Conservation (phyloP, 2,329 filamentous ascomycete genomes). For the Exophiala alcalophila region DNA sequence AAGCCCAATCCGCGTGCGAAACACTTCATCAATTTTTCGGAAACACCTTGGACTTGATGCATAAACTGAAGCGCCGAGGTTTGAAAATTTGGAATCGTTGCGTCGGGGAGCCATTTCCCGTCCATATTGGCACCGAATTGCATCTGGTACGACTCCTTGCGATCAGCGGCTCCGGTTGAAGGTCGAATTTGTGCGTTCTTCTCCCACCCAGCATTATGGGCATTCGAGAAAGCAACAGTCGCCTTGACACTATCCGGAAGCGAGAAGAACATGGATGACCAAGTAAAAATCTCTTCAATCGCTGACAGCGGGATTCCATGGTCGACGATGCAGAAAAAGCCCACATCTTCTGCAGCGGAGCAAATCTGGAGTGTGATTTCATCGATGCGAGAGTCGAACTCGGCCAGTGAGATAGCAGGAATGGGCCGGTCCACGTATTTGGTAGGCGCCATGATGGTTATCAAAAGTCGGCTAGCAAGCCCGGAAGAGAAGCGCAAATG, state of each 20-base stretch:
- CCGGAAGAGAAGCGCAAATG: no score
- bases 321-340: constrained; percentile 57
- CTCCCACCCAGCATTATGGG: constrained; percentile 60
- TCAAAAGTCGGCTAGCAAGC: no score
- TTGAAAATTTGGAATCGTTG: constrained; percentile 50
- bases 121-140: constrained; percentile 56
- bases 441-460: constrained; percentile 28
- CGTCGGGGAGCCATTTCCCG: constrained; percentile 51
- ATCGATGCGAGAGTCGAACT: constrained; percentile 53
- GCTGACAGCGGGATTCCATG: constrained; percentile 51
- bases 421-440: constrained; percentile 45
- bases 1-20: constrained; percentile 58
- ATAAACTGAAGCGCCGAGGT: constrained; percentile 50
- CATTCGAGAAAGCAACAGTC: constrained; percentile 51
- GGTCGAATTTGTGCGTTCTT: constrained; percentile 57
- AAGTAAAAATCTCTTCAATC: constrained; percentile 52
- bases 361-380: constrained; percentile 53
- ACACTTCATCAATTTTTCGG: constrained; percentile 56
- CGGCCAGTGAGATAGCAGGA: constrained; percentile 52
- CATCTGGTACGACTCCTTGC: constrained; percentile 61
- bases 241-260: constrained; percentile 52
- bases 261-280: constrained; percentile 54
- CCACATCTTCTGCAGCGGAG: constrained; percentile 55
- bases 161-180: constrained; percentile 56
- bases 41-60: constrained; percentile 51